Evolutionary conservation across 2,329 filamentous ascomycete species (phyloP), one percentile per base, ranked within the genome.

Genomic region (Monosporascus sp.): DNA sequence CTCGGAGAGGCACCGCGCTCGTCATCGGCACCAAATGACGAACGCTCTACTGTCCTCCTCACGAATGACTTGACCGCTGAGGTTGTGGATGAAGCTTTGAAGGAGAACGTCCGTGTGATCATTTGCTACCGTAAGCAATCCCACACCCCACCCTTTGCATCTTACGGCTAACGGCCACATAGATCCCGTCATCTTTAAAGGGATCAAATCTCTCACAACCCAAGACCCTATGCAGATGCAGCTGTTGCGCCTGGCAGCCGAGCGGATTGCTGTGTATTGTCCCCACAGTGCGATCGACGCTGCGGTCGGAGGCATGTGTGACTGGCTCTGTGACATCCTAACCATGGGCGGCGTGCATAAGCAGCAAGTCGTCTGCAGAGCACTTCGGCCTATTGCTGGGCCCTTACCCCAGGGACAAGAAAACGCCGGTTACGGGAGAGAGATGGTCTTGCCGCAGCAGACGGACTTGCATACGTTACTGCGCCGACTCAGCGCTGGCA

Each of bases 101-200:
- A 78, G 37, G 81, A 87, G 54, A 82, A 83, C 39, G 89, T 84
- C 56, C 90, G 87, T 7, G 83, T 96, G 55, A 83, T 99, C 50
- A 80, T 99, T 52, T 88, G 90, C 64, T 99, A 99, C 70, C 94
- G 90, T 95, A 73, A 64, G 78, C 25, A 17, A 7, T 45, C 4
- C 15, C 5, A 8, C 41, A 6, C 18, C 15, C 8, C 39, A 41
- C 24, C 37, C 11, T 20, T 14, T 38, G 15, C 6, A 15, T 50
- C 52, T 56, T 37, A 58, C 22, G 31, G 47, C 45, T 52, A 49
- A 55, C 20, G 51, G 18, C 50, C 17, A 22, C 8, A 56, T 62
- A 95, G 90, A 99, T 72, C 94, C 94, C 22, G 94, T 97, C 68
- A 97, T 99, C 67, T 99, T 99, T 77, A 85, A 89, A 48, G 89